Evolutionary conservation across 108 stramenopile genomes (phyloP).

Genomic region (Mayamaea pseudoterrestris): DNA sequence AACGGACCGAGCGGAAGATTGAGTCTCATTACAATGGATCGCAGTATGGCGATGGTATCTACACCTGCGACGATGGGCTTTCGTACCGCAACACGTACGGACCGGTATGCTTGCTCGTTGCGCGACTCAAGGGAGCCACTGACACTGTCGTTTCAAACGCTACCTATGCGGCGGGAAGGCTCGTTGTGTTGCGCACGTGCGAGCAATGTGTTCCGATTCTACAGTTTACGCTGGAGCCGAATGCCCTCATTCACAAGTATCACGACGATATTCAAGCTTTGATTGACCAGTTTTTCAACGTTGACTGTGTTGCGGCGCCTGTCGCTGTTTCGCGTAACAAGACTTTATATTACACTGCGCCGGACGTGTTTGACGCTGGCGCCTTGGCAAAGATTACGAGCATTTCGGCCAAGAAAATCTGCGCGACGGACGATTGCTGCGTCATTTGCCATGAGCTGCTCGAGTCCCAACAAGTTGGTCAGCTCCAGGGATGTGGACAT

Average conservation of each 20-base stretch:
- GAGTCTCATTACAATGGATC: conserved; percentile 3
- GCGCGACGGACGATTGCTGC: too few species aligned
- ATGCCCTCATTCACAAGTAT: neutral
- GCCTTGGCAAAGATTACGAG: too few species aligned
- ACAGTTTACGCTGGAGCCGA: neutral
- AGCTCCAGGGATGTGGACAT: too few species aligned
- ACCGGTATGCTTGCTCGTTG: conserved; percentile 5
- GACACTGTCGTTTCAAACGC: neutral
- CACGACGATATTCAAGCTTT: neutral
- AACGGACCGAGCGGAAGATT: conserved; percentile 8
- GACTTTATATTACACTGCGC: too few species aligned
- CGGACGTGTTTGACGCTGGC: too few species aligned
- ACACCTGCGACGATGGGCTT: conserved; percentile 2
- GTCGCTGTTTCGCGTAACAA: too few species aligned
- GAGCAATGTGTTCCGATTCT: conserved; percentile 3
- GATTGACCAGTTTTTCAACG: neutral
- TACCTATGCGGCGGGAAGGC: too few species aligned
- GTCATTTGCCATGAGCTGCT: too few species aligned
- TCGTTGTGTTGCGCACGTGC: neutral
- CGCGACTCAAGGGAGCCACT: conserved; percentile 5
- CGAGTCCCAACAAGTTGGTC: too few species aligned
- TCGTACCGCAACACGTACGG: conserved; percentile 10
- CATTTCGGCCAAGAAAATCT: too few species aligned
- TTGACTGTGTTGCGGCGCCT: too few species aligned
- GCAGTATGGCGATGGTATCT: conserved; percentile 7